A percentile compares a stretch with the other conserved stretches of the same genome.
phyloP scores from a whole-genome alignment of 148 eudicot species.

The Limonium bicolor region DNA sequence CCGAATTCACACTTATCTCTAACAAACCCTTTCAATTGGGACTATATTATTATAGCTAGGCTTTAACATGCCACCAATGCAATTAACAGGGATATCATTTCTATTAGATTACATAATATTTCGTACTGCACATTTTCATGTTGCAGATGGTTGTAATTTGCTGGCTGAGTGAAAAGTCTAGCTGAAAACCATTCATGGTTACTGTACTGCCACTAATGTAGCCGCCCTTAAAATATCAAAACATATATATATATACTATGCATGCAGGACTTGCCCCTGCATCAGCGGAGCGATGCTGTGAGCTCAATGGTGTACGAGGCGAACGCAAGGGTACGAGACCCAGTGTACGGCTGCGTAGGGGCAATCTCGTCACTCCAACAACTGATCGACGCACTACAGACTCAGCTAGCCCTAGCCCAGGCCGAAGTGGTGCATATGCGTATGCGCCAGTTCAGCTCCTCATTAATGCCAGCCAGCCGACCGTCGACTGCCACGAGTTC shows the following conservation, averaged over 20 bases:
- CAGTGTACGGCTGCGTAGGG: constrained; percentile 85
- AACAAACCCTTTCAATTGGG: too few species aligned
- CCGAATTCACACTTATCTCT: too few species aligned
- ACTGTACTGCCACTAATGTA: too few species aligned
- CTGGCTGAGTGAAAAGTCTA: too few species aligned
- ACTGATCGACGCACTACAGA: constrained; percentile 51
- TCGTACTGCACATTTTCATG: too few species aligned
- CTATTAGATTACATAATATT: too few species aligned
- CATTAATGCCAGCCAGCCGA: constrained; percentile 1
- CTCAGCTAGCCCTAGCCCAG: constrained; percentile 68
- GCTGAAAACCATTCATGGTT: too few species aligned
- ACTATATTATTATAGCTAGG: too few species aligned
- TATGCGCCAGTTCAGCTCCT: constrained; percentile 39
- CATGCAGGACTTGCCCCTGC: constrained; percentile 65
- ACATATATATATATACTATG: not conserved
- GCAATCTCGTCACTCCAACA: constrained; percentile 80
- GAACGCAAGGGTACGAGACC: constrained; percentile 80
- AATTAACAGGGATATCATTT: too few species aligned
- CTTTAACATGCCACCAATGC: too few species aligned
- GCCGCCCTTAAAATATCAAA: too few species aligned
- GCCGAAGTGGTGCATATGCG: constrained; percentile 70
- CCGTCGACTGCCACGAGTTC: constrained; percentile 1
- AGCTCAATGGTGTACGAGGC: constrained; percentile 94
- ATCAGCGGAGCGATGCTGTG: constrained; percentile 76
- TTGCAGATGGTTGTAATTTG: too few species aligned